Evolutionary conservation across 805 yeast species (phyloP), one percentile per base, ranked within the genome.

Genomic region (Metschnikowia lachancei): DNA sequence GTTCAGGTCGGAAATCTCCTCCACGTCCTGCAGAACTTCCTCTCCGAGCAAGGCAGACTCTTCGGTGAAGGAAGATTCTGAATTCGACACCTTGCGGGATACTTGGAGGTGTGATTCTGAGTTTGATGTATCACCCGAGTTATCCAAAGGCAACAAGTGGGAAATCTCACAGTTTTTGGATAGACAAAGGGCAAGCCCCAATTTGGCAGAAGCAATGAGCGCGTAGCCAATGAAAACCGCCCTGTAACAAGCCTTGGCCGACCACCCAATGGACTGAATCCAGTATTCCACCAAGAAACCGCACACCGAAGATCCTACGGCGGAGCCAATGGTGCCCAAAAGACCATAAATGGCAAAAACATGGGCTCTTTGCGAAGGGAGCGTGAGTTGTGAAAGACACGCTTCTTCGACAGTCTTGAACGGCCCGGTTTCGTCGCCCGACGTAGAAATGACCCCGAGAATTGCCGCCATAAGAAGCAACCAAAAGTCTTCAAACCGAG

Each of bases 381-480:
- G 81, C 0, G 95, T 84, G 52, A 89, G 66, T 63, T 87, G 92
- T 0, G 96, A 94, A 41, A 89, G 72, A 33, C 87, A 76, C 1
- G 92, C 82, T 59, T 88, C 96, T 62, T 89, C 96, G 24, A 89
- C 81, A 0, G 94, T 80, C 59, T 86, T 84, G 64, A 89, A 89
- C 0, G 96, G 96, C 0, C 96, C 96, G 0, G 91, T 87, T 59
- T 89, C 96, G 58, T 84, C 90, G 19, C 96, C 95, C 24, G 88
- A 81, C 1, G 96, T 94, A 2, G 95, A 86, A 7, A 89, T 85
- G 14, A 89, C 96, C 1, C 96, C 96, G 26, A 87, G 47, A 2
- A 87, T 77, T 2, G 96, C 94, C 8, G 94, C 94, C 2, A 73
- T 19, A 17, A 89, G 66, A 33, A 89, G 68, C 1, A 84, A 51